Percentiles rank a stretch among this genome's conserved stretches.
Conservation (phyloP, 1,284 basidiomycete species). For the Heliocybe sulcata region DNA sequence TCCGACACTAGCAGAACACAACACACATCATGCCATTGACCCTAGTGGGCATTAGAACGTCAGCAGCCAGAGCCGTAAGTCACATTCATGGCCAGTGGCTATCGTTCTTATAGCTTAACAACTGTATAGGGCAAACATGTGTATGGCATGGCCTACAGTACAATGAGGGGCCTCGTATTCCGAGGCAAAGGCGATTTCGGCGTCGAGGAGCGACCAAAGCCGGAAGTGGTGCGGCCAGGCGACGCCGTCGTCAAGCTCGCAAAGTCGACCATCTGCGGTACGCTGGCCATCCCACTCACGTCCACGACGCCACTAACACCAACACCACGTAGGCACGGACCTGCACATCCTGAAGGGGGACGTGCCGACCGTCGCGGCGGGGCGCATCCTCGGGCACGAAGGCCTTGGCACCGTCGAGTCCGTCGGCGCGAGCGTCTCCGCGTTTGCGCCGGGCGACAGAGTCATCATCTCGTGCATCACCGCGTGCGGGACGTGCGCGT, state of each 20-base stretch:
- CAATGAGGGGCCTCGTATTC: constrained; percentile 22
- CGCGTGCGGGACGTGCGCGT: constrained; percentile 13
- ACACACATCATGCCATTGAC: too few relatives aligned
- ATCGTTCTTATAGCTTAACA: too few relatives aligned
- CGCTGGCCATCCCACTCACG: constrained; percentile 1
- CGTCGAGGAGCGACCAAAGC: constrained; percentile 16
- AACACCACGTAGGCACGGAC: constrained; percentile 15
- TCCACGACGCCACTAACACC: neutral
- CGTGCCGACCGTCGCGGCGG: constrained; percentile 14
- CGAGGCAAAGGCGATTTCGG: constrained; percentile 8
- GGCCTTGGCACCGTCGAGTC: neutral
- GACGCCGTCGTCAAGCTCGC: constrained; percentile 20
- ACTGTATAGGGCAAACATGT: too few relatives aligned
- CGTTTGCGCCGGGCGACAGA: constrained; percentile 7
- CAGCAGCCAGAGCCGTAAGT: too few relatives aligned
- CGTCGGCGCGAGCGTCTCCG: neutral
- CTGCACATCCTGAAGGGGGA: constrained; percentile 22
- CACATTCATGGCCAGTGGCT: too few relatives aligned
- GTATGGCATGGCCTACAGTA: too few relatives aligned
- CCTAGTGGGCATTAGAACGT: too few relatives aligned
- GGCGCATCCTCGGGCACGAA: constrained; percentile 22
- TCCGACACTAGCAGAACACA: too few relatives aligned
- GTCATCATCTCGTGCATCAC: constrained; percentile 16
- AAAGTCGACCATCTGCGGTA: constrained; percentile 20
- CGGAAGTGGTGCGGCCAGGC: constrained; percentile 13